Base-by-base conservation (phyloP, 2,329 filamentous ascomycete genomes). In the Fusarium luffae region DNA sequence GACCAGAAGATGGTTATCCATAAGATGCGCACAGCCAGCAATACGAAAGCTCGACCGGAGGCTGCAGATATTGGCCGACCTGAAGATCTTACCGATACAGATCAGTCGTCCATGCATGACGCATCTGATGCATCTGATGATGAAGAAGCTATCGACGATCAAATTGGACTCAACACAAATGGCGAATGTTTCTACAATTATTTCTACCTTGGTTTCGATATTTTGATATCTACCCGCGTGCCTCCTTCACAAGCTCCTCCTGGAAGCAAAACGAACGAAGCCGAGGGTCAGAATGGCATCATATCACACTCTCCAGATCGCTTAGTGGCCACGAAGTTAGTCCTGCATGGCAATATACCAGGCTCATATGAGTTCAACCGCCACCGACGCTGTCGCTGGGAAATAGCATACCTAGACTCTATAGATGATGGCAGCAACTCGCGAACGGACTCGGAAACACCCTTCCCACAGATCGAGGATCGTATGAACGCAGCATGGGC, bases 311-410 rank as follows among this genome's bases (percentile, higher is more conserved):
- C 79, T 3, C 79, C 87, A 1, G 89, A 93, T 61, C 89, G 91
- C 42, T 85, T 97, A 13, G 93, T 96, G 1, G 94, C 92, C 8
- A 96, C 93, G 1, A 98, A 98, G 77, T 79, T 99, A n/a, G 89
- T 98, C 19, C 85, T 99, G 3, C 96, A 99, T 78, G 93, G 92
- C 44, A 99, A 99, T 75, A 90, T 98, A 4, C 96, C 96, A 2
- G 96, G 96, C 0, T 97, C 94, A 2, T 98, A 98, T 78, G 93
- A 95, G 13, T 99, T 99, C 82, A 98, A 99, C 80, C 89, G 96
- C 7, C 94, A 98, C 79, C 90, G 95, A 19, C 89, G 96, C 66
- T 93, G 93, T 73, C 89, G 94, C 42, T 99, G 96, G 96, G 89
- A 90, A 54, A 90, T 97, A 54, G 79, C 82, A 46, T 90, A 90